Base-by-base conservation (phyloP, 768 basidiomycete species). In the Lactifluus subvellereus region DNA sequence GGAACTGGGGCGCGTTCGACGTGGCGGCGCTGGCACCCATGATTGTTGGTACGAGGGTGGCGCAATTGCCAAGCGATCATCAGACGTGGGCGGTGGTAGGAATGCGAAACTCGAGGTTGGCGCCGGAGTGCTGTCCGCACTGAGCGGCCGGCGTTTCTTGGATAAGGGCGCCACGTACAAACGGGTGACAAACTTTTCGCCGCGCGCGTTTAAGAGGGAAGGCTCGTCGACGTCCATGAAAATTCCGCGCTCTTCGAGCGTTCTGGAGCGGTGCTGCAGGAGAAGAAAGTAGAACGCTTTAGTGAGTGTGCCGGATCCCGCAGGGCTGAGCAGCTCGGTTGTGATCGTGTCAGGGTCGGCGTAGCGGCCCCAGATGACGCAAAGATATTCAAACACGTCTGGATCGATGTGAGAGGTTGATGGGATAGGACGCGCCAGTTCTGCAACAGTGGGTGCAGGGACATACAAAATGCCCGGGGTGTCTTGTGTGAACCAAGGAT, bases 201-300 rank as follows among this genome's bases (percentile, higher is more conserved):
- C 70, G 7, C 68, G 65, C 5, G 66, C 67, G 60, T 66, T 70
- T 14, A 70, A 57, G 11, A 71, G 64, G 20, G 54, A 54, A 11
- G 53, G 35, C 37, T 72, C 72, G 61, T 75, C 74, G 10, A 70
- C 52, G 53, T 77, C 73, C 61, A 76, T 73, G 57, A 79, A 74
- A 55, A 77, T 80, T n/a, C 78, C 80, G 69, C 82, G 78, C 51
- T 84, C 80, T 69, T 82, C 77, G 68, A 84, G 75, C 0, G 77
- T 76, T 59, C 82, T 84, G 68, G 91, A 86, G 62, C 89, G 83
- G 69, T 92, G 89, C 72, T 82, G 82, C 45, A 83, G 78, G 20
- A 96, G 81, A 42, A 96, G 81, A 71, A 88, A 92, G 71, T 94
- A 96, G 73, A 94, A 94, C 0, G 89, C 90, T 72, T 95, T 95